Conservation (phyloP, 148 eudicot genomes). For the Chenopodium suecicum region DNA sequence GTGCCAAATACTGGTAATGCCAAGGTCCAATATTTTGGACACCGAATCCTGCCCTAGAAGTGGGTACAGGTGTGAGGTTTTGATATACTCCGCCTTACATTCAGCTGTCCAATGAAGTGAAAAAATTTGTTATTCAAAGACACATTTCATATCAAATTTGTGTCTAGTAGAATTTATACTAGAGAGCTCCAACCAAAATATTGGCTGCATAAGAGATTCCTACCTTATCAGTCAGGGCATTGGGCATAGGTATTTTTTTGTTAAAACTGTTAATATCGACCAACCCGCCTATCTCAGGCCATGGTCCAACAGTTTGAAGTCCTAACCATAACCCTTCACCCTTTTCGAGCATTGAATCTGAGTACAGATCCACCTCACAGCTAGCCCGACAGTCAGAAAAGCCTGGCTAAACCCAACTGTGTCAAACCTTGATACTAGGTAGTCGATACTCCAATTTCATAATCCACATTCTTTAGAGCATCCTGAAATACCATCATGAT, state of each 20-base stretch:
- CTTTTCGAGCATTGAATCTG: neutral
- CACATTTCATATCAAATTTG: neutral
- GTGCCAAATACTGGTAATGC: neutral
- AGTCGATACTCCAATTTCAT: neutral
- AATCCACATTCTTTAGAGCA: neutral
- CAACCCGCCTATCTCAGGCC: neutral
- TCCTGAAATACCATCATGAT: slow-evolving; percentile 19
- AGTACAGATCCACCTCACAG: neutral
- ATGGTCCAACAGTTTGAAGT: neutral
- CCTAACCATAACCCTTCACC: neutral
- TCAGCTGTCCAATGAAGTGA: neutral
- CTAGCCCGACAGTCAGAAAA: neutral
- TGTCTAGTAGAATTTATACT: neutral
- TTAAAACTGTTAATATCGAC: neutral
- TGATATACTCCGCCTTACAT: neutral
- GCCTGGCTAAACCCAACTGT: neutral
- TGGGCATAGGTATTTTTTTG: neutral
- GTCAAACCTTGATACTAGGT: neutral
- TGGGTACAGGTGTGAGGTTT: neutral
- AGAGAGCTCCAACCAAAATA: neutral
- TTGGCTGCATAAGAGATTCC: neutral
- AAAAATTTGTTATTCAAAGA: neutral
- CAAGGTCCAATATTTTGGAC: neutral
- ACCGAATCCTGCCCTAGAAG: neutral
- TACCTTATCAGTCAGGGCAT: neutral